Evolutionary conservation across 2,329 filamentous ascomycete species (phyloP).

Genomic region (Ceratocystis destructans): DNA sequence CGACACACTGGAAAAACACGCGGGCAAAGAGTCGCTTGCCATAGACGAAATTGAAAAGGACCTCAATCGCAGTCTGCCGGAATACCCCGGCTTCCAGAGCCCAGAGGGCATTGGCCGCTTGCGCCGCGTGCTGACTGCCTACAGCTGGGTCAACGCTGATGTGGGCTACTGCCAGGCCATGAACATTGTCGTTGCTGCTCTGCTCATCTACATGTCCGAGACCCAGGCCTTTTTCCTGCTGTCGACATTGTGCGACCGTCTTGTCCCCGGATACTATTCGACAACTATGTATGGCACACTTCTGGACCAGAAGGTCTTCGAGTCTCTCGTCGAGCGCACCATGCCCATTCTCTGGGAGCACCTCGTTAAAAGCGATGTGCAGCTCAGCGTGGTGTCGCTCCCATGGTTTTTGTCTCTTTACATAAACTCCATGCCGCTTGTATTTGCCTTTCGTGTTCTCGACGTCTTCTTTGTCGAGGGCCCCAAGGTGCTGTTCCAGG

Average conservation of each 20-base stretch:
- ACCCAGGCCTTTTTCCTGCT: conserved; percentile 89
- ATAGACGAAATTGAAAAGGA: conserved; percentile 99
- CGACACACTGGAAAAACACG: conserved; percentile 71
- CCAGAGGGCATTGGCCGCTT: conserved; percentile 87
- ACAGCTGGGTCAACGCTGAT: conserved; percentile 92
- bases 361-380: conserved; percentile 90
- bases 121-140: conserved; percentile 82
- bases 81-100: conserved; percentile 94
- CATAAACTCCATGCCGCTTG: conserved; percentile 97
- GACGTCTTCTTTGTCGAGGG: conserved; percentile 98
- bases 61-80: conserved; percentile 84
- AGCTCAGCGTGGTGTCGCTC: conserved; percentile 89
- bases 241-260: conserved; percentile 77
- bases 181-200: conserved; percentile 97
- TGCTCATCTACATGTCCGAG: conserved; percentile 97
- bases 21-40: conserved; percentile 77
- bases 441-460: conserved; percentile 90
- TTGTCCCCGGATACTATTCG: conserved; percentile 94
- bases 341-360: conserved; percentile 99
- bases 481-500: conserved; percentile 92
- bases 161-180: conserved; percentile 98
- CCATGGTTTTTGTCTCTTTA: conserved; percentile 98
- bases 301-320: conserved; percentile 92
- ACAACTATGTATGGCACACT: conserved; percentile 98
- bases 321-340: conserved; percentile 94